Conservation (phyloP, 2,329 filamentous ascomycete species). For the Daldinia sp. region DNA sequence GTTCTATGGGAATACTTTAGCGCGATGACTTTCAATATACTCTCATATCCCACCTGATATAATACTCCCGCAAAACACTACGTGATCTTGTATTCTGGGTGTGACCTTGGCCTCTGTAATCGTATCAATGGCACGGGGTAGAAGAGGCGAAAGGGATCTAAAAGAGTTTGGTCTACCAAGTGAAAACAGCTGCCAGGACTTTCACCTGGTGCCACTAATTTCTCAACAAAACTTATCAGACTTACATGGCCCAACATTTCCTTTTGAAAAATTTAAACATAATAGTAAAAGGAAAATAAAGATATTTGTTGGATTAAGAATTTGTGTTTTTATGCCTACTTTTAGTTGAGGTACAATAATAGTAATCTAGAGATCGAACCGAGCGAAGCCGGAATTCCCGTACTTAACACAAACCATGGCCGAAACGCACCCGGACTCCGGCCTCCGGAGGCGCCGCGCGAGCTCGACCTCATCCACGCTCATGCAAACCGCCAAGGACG, state of each 20-base stretch:
- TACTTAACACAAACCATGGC: neutral
- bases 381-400: constrained; percentile 2
- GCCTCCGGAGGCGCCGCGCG: constrained; percentile 50
- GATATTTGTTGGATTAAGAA: neutral
- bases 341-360: neutral
- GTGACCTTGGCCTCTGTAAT: neutral
- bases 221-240: constrained; percentile 39
- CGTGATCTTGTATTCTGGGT: neutral
- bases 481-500: constrained; percentile 46
- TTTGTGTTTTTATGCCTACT: neutral
- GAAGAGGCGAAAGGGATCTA: neutral
- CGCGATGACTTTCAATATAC: constrained; percentile 44
- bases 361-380: neutral
- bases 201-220: constrained; percentile 13
- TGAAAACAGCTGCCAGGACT: constrained; percentile 34
- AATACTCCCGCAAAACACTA: constrained; percentile 1
- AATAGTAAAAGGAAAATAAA: neutral
- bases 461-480: constrained; percentile 48
- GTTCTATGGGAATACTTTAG: constrained; percentile 37
- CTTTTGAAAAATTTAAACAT: neutral
- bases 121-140: constrained; percentile 7
- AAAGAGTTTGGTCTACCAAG: constrained; percentile 16
- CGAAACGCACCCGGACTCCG: constrained; percentile 20
- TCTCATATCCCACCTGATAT: constrained; percentile 22
- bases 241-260: constrained; percentile 19